Conservation (phyloP, 257 asterid species). For the Rhazya stricta region DNA sequence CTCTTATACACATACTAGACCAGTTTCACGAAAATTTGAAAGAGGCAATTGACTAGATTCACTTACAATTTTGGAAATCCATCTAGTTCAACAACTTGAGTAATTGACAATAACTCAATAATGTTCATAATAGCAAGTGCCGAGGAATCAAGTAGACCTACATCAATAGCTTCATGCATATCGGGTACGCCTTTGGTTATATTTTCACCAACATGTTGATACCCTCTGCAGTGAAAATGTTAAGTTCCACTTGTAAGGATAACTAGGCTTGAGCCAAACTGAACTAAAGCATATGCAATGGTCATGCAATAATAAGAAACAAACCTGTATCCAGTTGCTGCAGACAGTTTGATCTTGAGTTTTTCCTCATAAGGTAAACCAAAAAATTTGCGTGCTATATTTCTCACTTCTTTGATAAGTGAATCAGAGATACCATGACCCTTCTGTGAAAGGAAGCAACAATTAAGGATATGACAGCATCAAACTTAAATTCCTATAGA, state of each 20-base stretch:
- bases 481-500: neutral
- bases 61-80: neutral
- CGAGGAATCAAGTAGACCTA: constrained; percentile 30
- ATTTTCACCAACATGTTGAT: constrained; percentile 72
- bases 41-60: neutral
- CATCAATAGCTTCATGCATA: constrained; percentile 96
- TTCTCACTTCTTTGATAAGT: constrained; percentile 56
- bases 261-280: neutral
- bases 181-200: constrained; percentile 79
- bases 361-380: constrained; percentile 75
- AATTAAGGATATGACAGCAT: too few relatives aligned
- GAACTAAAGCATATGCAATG: neutral
- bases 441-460: constrained; percentile 43
- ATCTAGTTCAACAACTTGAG: neutral
- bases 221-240: constrained; percentile 57
- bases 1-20: neutral
- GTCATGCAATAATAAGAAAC: neutral
- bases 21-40: neutral
- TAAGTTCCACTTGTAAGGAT: neutral
- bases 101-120: neutral
- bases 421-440: constrained; percentile 85
- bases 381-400: constrained; percentile 50
- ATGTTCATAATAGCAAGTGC: neutral
- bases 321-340: constrained; percentile 81
- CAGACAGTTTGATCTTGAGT: constrained; percentile 67